These are phyloP conservation scores for Amanita thiersii DNA, from an alignment of 768 basidiomycete genomes.

Conservation along the genomic window DNA sequence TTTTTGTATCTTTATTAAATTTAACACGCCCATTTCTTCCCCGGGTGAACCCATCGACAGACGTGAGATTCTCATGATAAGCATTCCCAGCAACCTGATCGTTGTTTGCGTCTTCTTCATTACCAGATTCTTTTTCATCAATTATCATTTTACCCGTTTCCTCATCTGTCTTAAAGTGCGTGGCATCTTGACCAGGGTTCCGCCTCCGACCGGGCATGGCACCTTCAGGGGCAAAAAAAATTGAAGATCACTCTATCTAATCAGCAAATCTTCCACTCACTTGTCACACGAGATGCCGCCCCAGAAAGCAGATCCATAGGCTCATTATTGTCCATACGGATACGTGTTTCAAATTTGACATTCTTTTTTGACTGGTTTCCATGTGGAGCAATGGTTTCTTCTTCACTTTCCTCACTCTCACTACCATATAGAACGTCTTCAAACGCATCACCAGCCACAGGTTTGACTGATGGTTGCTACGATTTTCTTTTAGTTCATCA, in stretches of 20 bases:
- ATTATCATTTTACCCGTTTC: constrained; percentile 78
- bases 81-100: constrained; percentile 65
- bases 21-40: constrained; percentile 80
- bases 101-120: constrained; percentile 28
- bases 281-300: constrained; percentile 58
- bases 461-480: constrained; percentile 38
- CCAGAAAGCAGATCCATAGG: constrained; percentile 93
- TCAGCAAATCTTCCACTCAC: constrained; percentile 32
- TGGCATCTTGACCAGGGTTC: constrained; percentile 81
- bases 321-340: constrained; percentile 84
- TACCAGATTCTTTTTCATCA: constrained; percentile 46
- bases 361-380: constrained; percentile 25
- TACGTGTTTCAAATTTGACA: constrained; percentile 40
- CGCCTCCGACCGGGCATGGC: constrained; percentile 42
- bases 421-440: constrained; percentile 97
- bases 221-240: constrained; percentile 21
- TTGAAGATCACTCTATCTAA: not conserved
- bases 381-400: constrained; percentile 31
- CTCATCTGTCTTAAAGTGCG: constrained; percentile 81
- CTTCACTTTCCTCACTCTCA: constrained; percentile 79
- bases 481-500: constrained; percentile 3
- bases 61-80: constrained; percentile 76
- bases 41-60: constrained; percentile 85
- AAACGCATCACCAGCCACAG: constrained; percentile 77
- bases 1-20: constrained; percentile 97